Base-by-base conservation (phyloP, 169 alveolate species). In the Neospora caninum region DNA sequence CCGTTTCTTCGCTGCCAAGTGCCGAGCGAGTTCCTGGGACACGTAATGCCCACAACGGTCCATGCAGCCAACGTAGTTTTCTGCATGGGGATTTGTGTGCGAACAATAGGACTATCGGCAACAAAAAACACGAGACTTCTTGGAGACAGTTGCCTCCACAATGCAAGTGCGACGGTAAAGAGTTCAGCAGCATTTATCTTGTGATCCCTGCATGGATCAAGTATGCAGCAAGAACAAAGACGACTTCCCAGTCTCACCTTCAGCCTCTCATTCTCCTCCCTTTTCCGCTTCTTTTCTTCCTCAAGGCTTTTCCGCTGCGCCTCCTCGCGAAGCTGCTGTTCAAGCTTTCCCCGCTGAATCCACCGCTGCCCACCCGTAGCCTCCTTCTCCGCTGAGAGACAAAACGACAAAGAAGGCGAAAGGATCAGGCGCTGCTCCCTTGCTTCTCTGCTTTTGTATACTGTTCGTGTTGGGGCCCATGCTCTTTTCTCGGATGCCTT, bases 281-380 rank as follows among this genome's bases (percentile, higher is more conserved):
- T n/a, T 34, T 38, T 73, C 7, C 84, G 84, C 43, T 73, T 73
- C 45, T 38, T n/a, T 34, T 73, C 84, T 0, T 73, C 84, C 43
- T 73, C 84, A 25, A 73, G 84, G 45, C 7, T 34, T 20, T 38
- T n/a, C 49, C 84, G 84, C 84, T 73, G 49, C 49, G 22, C 84
- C 84, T 73, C 84, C 84, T n/a, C 84, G 16, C 84, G 84, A 25
- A 73, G 84, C 41, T 38, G 84, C 84, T 73, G 49, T 18, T 25
- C 84, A 34, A 34, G 41, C 45, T 73, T 73, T 73, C 84, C 84
- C 7, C 84, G 84, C 45, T 73, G 84, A 36, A 73, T 73, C 84
- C 84, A 73, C 34, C 84, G 49, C 84, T n/a, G 22, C 22, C 84
- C 84, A 0, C 84, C 84, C 4, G 43, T 73, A 25, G 49, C 45